A percentile compares a stretch with the other conserved stretches of the same genome.
phyloP scores from a whole-genome alignment of 2,329 filamentous ascomycete genomes.

The Xylogone sp. region DNA sequence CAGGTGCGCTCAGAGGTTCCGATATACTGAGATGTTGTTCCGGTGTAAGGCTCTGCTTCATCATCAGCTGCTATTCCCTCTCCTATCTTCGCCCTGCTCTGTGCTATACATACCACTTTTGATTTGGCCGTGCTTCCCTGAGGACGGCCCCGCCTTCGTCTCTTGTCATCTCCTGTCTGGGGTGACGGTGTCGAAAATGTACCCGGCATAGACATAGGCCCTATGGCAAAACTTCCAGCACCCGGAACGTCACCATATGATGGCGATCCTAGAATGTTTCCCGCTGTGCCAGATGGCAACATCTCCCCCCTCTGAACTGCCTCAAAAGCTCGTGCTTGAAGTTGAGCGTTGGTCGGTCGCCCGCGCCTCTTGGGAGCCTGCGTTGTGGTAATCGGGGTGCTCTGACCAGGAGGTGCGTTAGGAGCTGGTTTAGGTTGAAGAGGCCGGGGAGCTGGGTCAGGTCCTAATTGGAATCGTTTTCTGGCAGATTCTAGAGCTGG shows the following conservation, averaged over 20 bases:
- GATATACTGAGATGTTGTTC: background rate
- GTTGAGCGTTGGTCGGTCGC: slow-evolving; percentile 26
- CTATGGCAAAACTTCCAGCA: background rate
- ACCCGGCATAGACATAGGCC: background rate
- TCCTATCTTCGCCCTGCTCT: background rate
- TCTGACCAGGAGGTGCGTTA: slow-evolving; percentile 7
- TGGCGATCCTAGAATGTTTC: background rate
- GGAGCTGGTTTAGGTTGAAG: slow-evolving; percentile 24
- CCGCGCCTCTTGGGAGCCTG: slow-evolving; percentile 21
- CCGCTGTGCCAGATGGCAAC: slow-evolving; percentile 12
- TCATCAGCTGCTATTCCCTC: slow-evolving; percentile 7
- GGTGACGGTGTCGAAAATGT: background rate
- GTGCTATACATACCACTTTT: background rate
- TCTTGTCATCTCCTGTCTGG: background rate
- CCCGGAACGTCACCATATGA: background rate
- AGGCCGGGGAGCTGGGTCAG: slow-evolving; percentile 13
- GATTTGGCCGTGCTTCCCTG: background rate
- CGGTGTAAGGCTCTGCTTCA: background rate
- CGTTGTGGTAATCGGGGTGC: slow-evolving; percentile 4
- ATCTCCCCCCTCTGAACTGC: slow-evolving; percentile 23
- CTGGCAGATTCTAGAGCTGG: slow-evolving; percentile 8
- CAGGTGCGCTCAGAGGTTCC: background rate
- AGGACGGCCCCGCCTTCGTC: background rate
- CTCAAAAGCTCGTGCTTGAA: slow-evolving; percentile 20
- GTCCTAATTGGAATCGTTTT: slow-evolving; percentile 21